Percentiles rank a stretch among this genome's conserved stretches.
These are phyloP conservation scores for Lecanosticta acicola DNA, from an alignment of 2,329 filamentous ascomycete species.

Conservation along the genomic window DNA sequence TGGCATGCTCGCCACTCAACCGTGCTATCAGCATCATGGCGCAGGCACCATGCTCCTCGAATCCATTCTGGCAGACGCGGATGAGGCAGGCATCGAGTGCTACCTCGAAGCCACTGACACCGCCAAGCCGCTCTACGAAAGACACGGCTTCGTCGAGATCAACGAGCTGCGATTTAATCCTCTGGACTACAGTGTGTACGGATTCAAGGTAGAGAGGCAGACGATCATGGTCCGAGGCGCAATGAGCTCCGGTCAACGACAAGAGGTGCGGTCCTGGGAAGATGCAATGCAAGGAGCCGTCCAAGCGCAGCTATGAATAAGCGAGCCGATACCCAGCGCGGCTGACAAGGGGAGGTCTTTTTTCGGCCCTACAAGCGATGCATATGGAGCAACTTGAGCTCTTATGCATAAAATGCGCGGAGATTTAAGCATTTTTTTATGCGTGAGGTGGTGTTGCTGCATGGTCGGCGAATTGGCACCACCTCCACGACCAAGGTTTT, in stretches of 20 bases:
- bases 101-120: conserved; percentile 40
- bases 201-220: conserved; percentile 27
- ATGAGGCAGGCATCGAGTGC: conserved; percentile 34
- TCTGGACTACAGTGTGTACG: conserved; percentile 23
- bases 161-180: conserved; percentile 31
- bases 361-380: not conserved
- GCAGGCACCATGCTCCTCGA: conserved; percentile 39
- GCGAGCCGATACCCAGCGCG: not conserved
- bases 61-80: conserved; percentile 38
- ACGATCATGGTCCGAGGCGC: conserved; percentile 32
- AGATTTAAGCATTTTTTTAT: not conserved
- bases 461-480: not conserved
- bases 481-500: too few species aligned
- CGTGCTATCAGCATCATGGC: conserved; percentile 38
- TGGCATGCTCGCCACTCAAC: conserved; percentile 37
- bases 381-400: too few species aligned
- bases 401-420: not conserved
- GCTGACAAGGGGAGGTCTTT: conserved; percentile 1
- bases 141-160: conserved; percentile 29
- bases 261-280: conserved; percentile 18
- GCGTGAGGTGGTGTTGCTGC: not conserved
- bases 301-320: conserved; percentile 8
- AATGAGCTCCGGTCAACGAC: conserved; percentile 14
- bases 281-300: conserved; percentile 12
- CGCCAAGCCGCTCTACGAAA: conserved; percentile 30